A percentile compares a stretch with the other conserved stretches of the same genome.
Conservation (phyloP, 2,329 filamentous ascomycete genomes). For the Colletotrichum cuscutae region DNA sequence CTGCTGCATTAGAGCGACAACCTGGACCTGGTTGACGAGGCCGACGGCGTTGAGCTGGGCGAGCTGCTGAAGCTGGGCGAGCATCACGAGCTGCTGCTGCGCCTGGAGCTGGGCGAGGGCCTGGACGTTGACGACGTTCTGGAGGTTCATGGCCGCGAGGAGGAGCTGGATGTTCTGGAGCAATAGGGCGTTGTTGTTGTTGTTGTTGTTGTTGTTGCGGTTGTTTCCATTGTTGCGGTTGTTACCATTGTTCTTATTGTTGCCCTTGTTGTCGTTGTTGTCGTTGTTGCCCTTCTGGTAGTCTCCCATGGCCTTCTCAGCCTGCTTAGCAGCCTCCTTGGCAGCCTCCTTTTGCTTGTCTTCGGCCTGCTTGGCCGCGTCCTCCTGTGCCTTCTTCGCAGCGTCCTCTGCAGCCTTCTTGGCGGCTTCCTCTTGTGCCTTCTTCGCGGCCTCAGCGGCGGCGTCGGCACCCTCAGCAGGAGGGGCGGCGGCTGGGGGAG, state of each 20-base stretch:
- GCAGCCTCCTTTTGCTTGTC: constrained; percentile 5
- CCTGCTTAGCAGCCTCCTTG: constrained; percentile 28
- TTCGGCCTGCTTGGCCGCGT: not conserved
- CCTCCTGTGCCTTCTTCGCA: not conserved
- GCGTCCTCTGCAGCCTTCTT: constrained; percentile 1
- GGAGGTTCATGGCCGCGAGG: constrained; percentile 43
- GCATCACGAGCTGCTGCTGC: constrained; percentile 40
- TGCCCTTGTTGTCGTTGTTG: constrained; percentile 41
- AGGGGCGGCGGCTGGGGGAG: not conserved
- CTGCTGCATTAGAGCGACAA: constrained; percentile 39
- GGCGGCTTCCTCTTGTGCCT: not conserved
- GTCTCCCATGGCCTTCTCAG: constrained; percentile 15
- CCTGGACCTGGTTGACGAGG: constrained; percentile 38
- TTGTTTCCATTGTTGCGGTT: constrained; percentile 37
- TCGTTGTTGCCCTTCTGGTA: constrained; percentile 15
- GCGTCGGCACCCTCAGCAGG: constrained; percentile 9
- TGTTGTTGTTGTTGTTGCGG: constrained; percentile 39
- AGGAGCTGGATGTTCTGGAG: constrained; percentile 38
- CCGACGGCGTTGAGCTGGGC: constrained; percentile 40
- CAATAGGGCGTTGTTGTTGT: constrained; percentile 33
- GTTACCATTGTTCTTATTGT: constrained; percentile 5
- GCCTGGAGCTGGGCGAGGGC: constrained; percentile 41
- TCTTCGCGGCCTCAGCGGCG: constrained; percentile 4
- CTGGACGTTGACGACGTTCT: constrained; percentile 40
- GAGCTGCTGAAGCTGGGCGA: constrained; percentile 42